Conservation (phyloP, 2,329 filamentous ascomycete genomes). For the Colletotrichum orbiculare region DNA sequence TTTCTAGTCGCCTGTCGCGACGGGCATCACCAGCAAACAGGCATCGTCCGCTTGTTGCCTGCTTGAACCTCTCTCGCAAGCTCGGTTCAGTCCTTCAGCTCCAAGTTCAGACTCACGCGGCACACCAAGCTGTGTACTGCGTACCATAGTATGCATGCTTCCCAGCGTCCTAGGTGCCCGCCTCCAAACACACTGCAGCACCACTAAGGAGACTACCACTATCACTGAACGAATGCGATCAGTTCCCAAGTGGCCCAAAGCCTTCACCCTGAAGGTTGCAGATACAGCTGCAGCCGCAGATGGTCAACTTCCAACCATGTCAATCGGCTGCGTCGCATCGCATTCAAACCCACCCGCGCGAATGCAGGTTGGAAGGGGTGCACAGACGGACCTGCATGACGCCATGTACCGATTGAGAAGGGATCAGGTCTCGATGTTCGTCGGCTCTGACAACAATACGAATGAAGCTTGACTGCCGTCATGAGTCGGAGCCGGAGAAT, state of each 20-base stretch:
- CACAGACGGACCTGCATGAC: conserved; percentile 39
- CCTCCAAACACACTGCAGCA: background rate
- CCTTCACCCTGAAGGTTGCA: conserved; percentile 36
- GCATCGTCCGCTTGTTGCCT: conserved; percentile 12
- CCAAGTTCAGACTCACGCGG: no score
- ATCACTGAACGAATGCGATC: background rate
- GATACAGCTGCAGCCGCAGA: conserved; percentile 27
- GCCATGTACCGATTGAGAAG: conserved; percentile 33
- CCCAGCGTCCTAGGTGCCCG: no score
- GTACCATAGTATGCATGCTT: no score
- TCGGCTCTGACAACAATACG: conserved; percentile 23
- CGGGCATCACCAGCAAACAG: conserved; percentile 29
- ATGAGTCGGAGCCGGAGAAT: conserved; percentile 9
- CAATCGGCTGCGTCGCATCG: conserved; percentile 31
- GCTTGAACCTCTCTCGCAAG: no score
- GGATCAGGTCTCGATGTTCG: conserved; percentile 6
- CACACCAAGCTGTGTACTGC: no score
- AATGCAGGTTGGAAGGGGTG: conserved; percentile 30
- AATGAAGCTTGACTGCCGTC: conserved; percentile 2
- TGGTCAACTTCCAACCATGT: conserved; percentile 28
- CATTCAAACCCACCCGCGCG: conserved; percentile 27
- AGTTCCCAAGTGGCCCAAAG: conserved; percentile 4
- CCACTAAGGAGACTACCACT: no score
- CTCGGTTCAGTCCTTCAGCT: no score
- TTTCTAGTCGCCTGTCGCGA: conserved; percentile 31